phyloP scores from a whole-genome alignment of 176 grass and related monocot species.

The sorghum (Sorghum bicolor) region DNA sequence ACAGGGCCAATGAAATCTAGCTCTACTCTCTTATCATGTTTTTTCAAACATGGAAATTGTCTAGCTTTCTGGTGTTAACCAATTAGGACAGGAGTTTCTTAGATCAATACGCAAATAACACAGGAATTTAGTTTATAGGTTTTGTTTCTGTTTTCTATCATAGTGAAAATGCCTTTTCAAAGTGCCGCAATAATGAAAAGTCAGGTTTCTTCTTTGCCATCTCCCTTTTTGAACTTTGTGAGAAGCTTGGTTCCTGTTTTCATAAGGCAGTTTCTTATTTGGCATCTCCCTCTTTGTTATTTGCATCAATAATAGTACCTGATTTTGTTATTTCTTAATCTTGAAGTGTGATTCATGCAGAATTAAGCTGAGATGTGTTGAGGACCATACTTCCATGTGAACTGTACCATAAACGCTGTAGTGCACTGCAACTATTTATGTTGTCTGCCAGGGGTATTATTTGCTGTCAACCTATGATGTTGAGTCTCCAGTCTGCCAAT shows the following conservation, averaged over 20 bases:
- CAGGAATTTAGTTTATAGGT: neutral
- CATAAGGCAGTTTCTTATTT: neutral
- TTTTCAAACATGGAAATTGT: neutral
- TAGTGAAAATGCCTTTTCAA: neutral
- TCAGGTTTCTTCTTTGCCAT: neutral
- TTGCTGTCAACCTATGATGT: neutral
- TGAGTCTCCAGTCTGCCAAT: neutral
- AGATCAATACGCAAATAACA: neutral
- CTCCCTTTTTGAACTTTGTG: neutral
- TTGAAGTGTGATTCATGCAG: neutral
- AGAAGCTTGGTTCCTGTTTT: neutral
- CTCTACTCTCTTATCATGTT: neutral
- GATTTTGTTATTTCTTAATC: neutral
- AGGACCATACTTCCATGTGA: neutral
- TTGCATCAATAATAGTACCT: neutral
- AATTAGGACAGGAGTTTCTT: neutral
- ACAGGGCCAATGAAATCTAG: slow-evolving; percentile 31
- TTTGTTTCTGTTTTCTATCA: neutral
- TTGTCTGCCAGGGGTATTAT: neutral
- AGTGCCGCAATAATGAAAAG: slow-evolving; percentile 14
- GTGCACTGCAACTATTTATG: neutral
- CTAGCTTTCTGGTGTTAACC: neutral
- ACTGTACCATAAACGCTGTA: neutral
- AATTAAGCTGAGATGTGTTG: neutral
- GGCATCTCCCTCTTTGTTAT: neutral